Conservation (phyloP, 2,329 filamentous ascomycete genomes). For the Leptographium lundbergii region DNA sequence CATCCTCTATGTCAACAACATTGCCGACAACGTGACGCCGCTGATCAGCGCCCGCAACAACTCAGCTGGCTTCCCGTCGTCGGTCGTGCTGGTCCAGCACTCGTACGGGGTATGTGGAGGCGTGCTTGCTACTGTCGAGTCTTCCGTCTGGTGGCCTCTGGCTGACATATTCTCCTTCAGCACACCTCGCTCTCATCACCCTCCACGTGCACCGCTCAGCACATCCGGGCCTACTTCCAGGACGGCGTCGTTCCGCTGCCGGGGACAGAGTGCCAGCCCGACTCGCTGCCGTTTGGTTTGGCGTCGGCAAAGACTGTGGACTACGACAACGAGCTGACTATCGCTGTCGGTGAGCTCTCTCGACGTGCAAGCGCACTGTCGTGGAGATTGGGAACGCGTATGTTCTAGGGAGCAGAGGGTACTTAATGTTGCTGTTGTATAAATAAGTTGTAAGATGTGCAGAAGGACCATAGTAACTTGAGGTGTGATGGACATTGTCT, state of each 20-base stretch:
- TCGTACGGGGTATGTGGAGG: conserved; percentile 30
- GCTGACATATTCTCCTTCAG: conserved; percentile 8
- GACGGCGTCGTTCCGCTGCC: conserved; percentile 28
- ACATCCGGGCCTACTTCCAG: conserved; percentile 32
- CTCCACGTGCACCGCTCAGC: conserved; percentile 28
- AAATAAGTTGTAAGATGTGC: not conserved
- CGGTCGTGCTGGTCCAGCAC: conserved; percentile 34
- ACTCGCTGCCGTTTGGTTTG: conserved; percentile 9
- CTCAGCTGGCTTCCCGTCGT: conserved; percentile 17
- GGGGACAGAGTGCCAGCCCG: conserved; percentile 7
- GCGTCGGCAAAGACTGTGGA: not conserved
- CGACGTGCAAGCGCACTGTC: not conserved
- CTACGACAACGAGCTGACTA: not conserved
- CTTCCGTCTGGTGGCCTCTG: not conserved
- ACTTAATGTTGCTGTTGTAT: no score
- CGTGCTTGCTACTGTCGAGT: not conserved
- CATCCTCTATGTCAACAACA: conserved; percentile 29
- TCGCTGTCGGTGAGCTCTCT: conserved; percentile 1
- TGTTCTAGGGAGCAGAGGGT: not conserved
- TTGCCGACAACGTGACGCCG: conserved; percentile 34
- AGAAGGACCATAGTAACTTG: not conserved
- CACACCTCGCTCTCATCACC: conserved; percentile 28
- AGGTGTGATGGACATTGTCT: no score
- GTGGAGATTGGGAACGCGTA: not conserved
- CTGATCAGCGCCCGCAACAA: conserved; percentile 21